phyloP scores from a whole-genome alignment of 805 yeast genomes.

The Middelhovenomyces tepae region DNA sequence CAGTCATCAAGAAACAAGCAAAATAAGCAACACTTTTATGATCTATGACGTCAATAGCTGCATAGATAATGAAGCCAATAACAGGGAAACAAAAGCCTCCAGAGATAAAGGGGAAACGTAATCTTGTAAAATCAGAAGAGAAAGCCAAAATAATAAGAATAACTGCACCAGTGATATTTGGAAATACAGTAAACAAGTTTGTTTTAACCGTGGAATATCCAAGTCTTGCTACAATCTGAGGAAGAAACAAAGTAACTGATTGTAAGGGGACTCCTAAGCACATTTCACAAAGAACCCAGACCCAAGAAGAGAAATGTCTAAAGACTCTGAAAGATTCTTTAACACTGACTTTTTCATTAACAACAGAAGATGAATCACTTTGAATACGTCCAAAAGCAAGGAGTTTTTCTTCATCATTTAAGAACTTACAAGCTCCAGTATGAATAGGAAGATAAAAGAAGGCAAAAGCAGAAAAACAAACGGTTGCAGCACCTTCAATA shows the following conservation, averaged over 20 bases:
- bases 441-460: constrained; percentile 20
- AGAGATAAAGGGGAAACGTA: constrained; percentile 29
- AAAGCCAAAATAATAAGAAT: constrained; percentile 53
- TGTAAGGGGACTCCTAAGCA: constrained; percentile 63
- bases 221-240: constrained; percentile 51
- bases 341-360: constrained; percentile 38
- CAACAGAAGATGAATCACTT: no score
- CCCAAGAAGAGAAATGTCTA: constrained; percentile 51
- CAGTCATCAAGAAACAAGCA: constrained; percentile 10
- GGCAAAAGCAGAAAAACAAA: constrained; percentile 36
- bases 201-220: constrained; percentile 65
- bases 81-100: constrained; percentile 46
- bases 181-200: constrained; percentile 74
- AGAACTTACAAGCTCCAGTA: no score
- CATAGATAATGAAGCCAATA: constrained; percentile 32
- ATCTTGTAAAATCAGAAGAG: constrained; percentile 46
- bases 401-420: no score
- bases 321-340: constrained; percentile 41
- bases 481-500: constrained; percentile 48
- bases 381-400: no score
- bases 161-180: constrained; percentile 74
- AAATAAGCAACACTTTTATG: constrained; percentile 21
- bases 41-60: constrained; percentile 29
- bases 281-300: constrained; percentile 54
- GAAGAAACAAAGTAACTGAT: constrained; percentile 67